Evolutionary conservation across 768 basidiomycete genomes (phyloP).

Genomic region (Leccinum variicolor): DNA sequence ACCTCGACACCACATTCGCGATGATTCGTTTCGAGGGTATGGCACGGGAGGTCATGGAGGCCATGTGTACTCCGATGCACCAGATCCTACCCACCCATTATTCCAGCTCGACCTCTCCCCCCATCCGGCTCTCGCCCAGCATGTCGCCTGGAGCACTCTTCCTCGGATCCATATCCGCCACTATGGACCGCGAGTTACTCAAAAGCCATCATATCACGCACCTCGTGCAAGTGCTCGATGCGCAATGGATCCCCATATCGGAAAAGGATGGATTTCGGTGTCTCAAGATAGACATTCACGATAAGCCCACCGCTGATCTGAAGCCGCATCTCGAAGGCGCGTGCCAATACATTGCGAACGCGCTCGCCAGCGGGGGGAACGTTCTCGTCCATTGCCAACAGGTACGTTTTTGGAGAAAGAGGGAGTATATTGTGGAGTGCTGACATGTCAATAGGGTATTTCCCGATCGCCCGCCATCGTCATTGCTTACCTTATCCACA

Average conservation of each 20-base stretch:
- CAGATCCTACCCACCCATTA: constrained; percentile 50
- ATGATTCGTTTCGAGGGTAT: constrained; percentile 82
- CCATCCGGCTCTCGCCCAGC: constrained; percentile 9
- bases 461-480: constrained; percentile 76
- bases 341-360: constrained; percentile 62
- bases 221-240: constrained; percentile 66
- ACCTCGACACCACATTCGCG: background rate
- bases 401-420: constrained; percentile 38
- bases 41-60: constrained; percentile 73
- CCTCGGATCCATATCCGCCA: constrained; percentile 63
- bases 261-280: constrained; percentile 47
- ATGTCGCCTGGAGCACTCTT: constrained; percentile 52
- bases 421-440: background rate
- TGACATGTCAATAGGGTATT: constrained; percentile 49
- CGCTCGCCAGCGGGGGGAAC: constrained; percentile 56
- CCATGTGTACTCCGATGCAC: constrained; percentile 87
- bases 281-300: constrained; percentile 67
- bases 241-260: constrained; percentile 54
- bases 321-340: constrained; percentile 65
- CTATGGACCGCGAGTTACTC: constrained; percentile 53
- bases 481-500: constrained; percentile 78
- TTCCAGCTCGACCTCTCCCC: constrained; percentile 15
- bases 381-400: constrained; percentile 82
- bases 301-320: constrained; percentile 58
- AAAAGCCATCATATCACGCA: constrained; percentile 49